Conservation (phyloP, 1,284 basidiomycete species). For the Butyriboletus appendiculatus region DNA sequence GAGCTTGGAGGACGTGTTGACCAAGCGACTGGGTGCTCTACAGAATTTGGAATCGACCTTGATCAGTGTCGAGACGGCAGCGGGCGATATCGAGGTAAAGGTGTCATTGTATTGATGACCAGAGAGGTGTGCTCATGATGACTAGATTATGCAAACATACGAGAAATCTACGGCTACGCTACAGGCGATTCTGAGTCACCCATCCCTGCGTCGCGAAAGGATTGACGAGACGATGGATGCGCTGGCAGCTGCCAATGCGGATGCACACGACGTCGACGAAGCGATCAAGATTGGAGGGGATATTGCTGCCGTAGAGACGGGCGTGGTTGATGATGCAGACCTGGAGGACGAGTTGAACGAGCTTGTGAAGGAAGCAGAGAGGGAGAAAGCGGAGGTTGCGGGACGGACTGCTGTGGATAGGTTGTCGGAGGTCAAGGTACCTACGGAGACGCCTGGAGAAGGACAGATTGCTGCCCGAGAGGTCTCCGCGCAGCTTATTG, state of each 20-base stretch:
- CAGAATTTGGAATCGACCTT: slow-evolving; percentile 78
- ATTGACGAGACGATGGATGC: slow-evolving; percentile 88
- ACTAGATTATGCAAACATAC: slow-evolving; percentile 84
- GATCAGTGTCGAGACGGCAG: slow-evolving; percentile 83
- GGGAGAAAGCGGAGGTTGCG: slow-evolving; percentile 32
- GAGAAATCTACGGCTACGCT: slow-evolving; percentile 81
- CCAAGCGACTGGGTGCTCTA: slow-evolving; percentile 72
- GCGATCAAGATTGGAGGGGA: slow-evolving; percentile 70
- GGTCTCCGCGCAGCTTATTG: slow-evolving; percentile 4
- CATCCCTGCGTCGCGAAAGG: slow-evolving; percentile 72
- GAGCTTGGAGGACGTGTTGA: slow-evolving; percentile 75
- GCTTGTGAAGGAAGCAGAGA: slow-evolving; percentile 52
- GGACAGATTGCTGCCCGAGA: neutral
- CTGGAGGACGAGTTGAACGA: slow-evolving; percentile 61
- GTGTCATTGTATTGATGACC: neutral
- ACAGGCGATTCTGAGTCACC: slow-evolving; percentile 73
- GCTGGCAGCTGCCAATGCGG: slow-evolving; percentile 78
- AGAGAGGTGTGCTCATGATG: neutral
- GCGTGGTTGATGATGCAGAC: slow-evolving; percentile 59
- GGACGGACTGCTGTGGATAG: slow-evolving; percentile 14
- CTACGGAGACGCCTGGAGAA: slow-evolving; percentile 11
- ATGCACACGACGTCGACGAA: slow-evolving; percentile 82
- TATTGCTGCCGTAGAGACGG: slow-evolving; percentile 51
- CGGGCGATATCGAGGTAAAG: slow-evolving; percentile 82
- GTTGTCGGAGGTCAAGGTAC: slow-evolving; percentile 22